A percentile compares a stretch with the other conserved stretches of the same genome.
phyloP scores from a whole-genome alignment of 805 yeast species.

The Metschnikowia sp. region DNA sequence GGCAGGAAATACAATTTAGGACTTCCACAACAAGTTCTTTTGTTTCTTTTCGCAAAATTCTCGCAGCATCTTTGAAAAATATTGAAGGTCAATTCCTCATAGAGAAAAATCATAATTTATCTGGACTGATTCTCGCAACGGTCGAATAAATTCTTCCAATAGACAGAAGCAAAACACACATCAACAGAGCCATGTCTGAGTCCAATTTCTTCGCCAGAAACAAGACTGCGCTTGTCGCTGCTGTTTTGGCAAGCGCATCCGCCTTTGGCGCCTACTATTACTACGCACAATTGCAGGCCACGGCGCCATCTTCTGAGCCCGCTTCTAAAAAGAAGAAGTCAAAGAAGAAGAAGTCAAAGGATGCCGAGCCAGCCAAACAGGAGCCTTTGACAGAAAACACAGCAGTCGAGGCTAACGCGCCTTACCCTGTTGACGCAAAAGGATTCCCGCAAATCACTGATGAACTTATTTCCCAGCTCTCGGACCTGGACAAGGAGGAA shows the following conservation, averaged over 20 bases:
- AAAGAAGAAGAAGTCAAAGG: conserved; percentile 45
- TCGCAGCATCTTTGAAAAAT: too few species aligned
- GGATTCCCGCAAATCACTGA: conserved; percentile 60
- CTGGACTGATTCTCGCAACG: too few species aligned
- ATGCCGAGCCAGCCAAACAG: conserved; percentile 10
- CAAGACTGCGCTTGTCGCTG: conserved; percentile 60
- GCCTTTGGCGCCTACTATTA: conserved; percentile 62
- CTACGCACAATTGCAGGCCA: conserved; percentile 29
- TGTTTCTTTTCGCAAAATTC: too few species aligned
- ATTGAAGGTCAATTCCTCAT: too few species aligned
- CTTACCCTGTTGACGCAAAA: conserved; percentile 50
- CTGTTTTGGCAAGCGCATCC: conserved; percentile 61
- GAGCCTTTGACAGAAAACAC: conserved; percentile 5
- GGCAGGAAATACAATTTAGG: too few species aligned
- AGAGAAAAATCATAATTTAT: too few species aligned
- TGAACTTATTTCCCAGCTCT: conserved; percentile 43
- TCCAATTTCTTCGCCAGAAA: conserved; percentile 45
- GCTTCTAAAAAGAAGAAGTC: conserved; percentile 32
- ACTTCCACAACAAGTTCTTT: too few species aligned
- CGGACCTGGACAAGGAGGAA: conserved; percentile 51
- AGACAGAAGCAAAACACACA: too few species aligned
- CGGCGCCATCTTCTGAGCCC: conserved; percentile 17
- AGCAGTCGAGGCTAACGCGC: conserved; percentile 18
- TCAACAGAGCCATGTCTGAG: conserved; percentile 14
- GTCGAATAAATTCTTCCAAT: too few species aligned